These are phyloP conservation scores for Pseudozyma pruni DNA, from an alignment of 1,284 basidiomycete genomes.

Conservation along the genomic window DNA sequence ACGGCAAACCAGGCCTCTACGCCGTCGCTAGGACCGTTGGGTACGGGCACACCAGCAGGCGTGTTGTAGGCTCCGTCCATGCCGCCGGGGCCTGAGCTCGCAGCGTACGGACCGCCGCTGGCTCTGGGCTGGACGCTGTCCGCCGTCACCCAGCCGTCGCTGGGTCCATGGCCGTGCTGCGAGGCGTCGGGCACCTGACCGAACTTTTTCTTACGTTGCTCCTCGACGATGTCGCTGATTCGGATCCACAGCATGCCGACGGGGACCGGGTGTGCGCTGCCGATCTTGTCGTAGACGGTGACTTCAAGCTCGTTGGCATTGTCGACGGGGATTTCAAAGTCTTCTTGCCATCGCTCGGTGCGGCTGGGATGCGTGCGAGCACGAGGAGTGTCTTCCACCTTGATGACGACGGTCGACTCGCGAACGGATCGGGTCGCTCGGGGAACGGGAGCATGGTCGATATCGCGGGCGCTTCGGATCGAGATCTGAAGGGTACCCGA, in stretches of 20 bases:
- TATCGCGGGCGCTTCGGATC: constrained; percentile 87
- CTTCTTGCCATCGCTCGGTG: constrained; percentile 96
- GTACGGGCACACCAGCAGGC: constrained; percentile 54
- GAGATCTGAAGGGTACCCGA: constrained; percentile 92
- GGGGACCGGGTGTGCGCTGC: constrained; percentile 81
- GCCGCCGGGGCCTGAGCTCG: constrained; percentile 18
- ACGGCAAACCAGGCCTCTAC: constrained; percentile 98
- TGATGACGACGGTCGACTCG: constrained; percentile 92
- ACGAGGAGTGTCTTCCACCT: constrained; percentile 93
- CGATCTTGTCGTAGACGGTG: constrained; percentile 90
- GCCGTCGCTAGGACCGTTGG: constrained; percentile 73
- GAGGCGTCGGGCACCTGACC: constrained; percentile 72
- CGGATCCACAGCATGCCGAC: constrained; percentile 96
- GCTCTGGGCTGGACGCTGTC: constrained; percentile 57
- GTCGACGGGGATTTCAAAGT: constrained; percentile 94
- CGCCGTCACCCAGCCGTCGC: constrained; percentile 65
- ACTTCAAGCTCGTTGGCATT: constrained; percentile 99
- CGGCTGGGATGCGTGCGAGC: constrained; percentile 91
- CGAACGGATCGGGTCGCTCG: constrained; percentile 50
- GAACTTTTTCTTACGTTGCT: constrained; percentile 88
- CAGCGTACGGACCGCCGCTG: constrained; percentile 18
- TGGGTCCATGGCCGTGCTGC: constrained; percentile 54
- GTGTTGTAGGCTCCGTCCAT: constrained; percentile 45
- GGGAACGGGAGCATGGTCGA: constrained; percentile 89
- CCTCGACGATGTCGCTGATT: constrained; percentile 93